Evolutionary conservation across 1,284 basidiomycete species (phyloP).

Genomic region (Cryptococcus sp.): DNA sequence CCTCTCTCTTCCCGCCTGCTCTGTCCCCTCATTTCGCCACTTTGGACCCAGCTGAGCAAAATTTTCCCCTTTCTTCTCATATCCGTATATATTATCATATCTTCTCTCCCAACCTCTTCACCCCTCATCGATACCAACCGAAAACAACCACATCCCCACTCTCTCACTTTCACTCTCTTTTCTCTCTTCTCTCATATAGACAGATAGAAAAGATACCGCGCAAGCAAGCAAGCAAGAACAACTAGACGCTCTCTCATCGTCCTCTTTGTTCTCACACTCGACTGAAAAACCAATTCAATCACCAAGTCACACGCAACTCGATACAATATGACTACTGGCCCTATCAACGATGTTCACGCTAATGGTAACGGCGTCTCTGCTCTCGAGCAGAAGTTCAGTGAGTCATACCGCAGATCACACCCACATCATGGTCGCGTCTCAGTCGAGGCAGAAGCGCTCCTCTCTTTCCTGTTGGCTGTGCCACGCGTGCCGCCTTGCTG

Average conservation of each 20-base stretch:
- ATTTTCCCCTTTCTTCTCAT: neutral
- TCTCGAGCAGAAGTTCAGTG: slow-evolving; percentile 80
- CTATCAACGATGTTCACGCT: slow-evolving; percentile 26
- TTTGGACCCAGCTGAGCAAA: neutral
- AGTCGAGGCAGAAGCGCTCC: neutral
- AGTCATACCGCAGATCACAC: slow-evolving; percentile 46
- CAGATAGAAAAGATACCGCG: neutral
- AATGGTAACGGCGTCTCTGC: slow-evolving; percentile 64
- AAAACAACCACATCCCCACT: neutral
- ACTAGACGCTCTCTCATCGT: neutral
- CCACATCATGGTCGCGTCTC: neutral
- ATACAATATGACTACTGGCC: slow-evolving; percentile 44
- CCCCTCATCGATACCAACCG: neutral
- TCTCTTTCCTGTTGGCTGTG: neutral
- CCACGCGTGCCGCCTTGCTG: neutral
- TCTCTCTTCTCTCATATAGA: neutral
- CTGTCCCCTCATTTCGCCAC: slow-evolving; percentile 10
- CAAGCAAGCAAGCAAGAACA: neutral
- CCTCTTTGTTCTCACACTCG: neutral
- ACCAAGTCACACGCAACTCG: slow-evolving; percentile 5
- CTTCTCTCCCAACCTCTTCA: no score
- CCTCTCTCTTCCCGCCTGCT: slow-evolving; percentile 3
- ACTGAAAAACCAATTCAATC: neutral
- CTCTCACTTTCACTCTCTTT: slow-evolving; percentile 3
- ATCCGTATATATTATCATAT: no score